Evolutionary conservation across 352 stramenopile species (phyloP).

Genomic region (Phytophthora colocasiae): DNA sequence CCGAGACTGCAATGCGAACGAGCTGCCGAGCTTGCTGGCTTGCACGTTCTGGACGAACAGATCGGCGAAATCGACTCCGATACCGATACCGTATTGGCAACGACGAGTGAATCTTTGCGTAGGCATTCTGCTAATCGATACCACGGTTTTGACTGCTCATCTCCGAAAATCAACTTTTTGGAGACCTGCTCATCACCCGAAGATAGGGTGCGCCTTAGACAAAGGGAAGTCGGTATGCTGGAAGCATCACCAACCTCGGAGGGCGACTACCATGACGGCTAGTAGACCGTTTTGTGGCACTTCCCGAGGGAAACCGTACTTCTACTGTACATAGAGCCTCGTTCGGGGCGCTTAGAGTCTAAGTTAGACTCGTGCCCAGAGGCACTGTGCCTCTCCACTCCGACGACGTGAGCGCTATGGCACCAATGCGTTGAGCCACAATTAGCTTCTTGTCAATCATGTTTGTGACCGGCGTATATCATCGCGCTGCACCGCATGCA

Average conservation of each 20-base stretch:
- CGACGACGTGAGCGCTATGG: constrained; percentile 6
- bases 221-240: too few species aligned
- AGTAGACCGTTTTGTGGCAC: constrained; percentile 19
- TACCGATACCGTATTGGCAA: too few species aligned
- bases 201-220: too few species aligned
- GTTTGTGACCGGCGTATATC: constrained; percentile 4
- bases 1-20: too few species aligned
- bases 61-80: too few species aligned
- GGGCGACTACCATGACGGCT: constrained; percentile 30
- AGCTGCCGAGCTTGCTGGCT: too few species aligned
- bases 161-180: too few species aligned
- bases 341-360: neutral
- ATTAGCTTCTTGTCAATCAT: constrained; percentile 3
- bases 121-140: too few species aligned
- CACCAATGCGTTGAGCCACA: neutral
- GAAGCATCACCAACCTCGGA: constrained; percentile 4
- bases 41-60: too few species aligned
- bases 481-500: constrained; percentile 14
- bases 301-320: constrained; percentile 32
- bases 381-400: constrained; percentile 17
- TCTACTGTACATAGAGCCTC: constrained; percentile 43
- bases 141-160: too few species aligned
- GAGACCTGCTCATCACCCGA: too few species aligned
- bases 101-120: too few species aligned
- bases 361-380: neutral